These are phyloP conservation scores for Microbotryum lychnidis-dioicae DNA, from an alignment of 1,284 basidiomycete genomes.

Conservation along the genomic window DNA sequence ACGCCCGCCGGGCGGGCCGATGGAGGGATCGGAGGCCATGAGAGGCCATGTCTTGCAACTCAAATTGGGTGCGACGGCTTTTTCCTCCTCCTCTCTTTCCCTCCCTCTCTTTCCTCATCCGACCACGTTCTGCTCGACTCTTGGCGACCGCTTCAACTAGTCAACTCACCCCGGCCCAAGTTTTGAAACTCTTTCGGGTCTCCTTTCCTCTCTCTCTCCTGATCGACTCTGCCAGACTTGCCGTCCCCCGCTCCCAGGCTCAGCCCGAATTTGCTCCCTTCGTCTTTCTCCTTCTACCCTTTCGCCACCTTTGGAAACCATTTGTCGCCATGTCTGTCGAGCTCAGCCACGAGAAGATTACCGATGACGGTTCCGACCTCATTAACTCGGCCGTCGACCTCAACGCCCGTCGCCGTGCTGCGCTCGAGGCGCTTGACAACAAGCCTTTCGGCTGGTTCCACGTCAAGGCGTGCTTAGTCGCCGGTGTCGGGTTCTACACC, in stretches of 20 bases:
- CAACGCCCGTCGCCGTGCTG: slow-evolving; percentile 53
- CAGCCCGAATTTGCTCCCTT: too few relatives aligned
- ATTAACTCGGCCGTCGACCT: slow-evolving; percentile 11
- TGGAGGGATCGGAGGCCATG: not conserved
- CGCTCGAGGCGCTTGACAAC: slow-evolving; percentile 65
- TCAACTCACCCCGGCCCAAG: too few relatives aligned
- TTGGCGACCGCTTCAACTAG: too few relatives aligned
- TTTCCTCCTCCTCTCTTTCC: not conserved
- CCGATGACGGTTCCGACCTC: not conserved
- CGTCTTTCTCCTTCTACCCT: not conserved
- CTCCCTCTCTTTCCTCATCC: not conserved
- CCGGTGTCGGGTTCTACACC: slow-evolving; percentile 73
- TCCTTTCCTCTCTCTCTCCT: not conserved
- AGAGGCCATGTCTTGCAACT: not conserved
- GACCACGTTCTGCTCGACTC: too few relatives aligned
- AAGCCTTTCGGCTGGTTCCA: slow-evolving; percentile 56
- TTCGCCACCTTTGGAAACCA: not conserved
- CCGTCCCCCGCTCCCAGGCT: not conserved
- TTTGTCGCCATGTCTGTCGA: not conserved
- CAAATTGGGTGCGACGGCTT: not conserved
- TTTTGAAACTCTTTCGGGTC: not conserved
- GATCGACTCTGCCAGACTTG: not conserved
- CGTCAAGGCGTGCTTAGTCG: slow-evolving; percentile 60
- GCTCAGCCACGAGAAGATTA: not conserved
- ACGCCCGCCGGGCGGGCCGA: too few relatives aligned